Conservation (phyloP, 2,329 filamentous ascomycete genomes). For the Ophiostoma triangulosporum region DNA sequence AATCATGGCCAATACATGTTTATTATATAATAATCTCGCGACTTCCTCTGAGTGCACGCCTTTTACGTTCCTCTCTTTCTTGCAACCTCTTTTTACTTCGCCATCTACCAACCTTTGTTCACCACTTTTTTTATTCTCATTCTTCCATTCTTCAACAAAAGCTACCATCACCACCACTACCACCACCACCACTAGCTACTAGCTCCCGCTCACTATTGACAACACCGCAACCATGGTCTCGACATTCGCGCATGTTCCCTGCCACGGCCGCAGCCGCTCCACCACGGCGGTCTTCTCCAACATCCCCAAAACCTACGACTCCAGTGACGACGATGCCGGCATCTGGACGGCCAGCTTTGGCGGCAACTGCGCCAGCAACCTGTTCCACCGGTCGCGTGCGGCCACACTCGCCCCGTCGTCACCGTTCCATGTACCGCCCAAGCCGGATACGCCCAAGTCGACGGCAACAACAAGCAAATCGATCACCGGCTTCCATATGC, state of each 20-base stretch:
- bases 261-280: neutral
- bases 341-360: neutral
- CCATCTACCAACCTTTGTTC: neutral
- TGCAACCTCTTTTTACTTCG: neutral
- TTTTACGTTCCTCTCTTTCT: neutral
- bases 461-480: neutral
- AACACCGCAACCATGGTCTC: neutral
- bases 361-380: neutral
- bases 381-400: neutral
- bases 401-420: neutral
- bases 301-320: constrained; percentile 2
- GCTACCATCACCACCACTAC: neutral
- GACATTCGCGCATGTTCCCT: neutral
- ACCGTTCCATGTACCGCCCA: neutral
- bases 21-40: neutral
- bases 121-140: neutral
- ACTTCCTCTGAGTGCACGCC: neutral
- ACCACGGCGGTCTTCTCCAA: neutral
- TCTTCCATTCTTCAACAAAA: neutral
- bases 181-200: neutral
- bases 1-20: too few species aligned
- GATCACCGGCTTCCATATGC: neutral
- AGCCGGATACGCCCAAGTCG: neutral
- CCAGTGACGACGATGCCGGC: constrained; percentile 2
- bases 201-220: neutral